These are phyloP conservation scores for Colletotrichum lindemuthianum DNA, from an alignment of 2,329 filamentous ascomycete species.

Conservation along the genomic window DNA sequence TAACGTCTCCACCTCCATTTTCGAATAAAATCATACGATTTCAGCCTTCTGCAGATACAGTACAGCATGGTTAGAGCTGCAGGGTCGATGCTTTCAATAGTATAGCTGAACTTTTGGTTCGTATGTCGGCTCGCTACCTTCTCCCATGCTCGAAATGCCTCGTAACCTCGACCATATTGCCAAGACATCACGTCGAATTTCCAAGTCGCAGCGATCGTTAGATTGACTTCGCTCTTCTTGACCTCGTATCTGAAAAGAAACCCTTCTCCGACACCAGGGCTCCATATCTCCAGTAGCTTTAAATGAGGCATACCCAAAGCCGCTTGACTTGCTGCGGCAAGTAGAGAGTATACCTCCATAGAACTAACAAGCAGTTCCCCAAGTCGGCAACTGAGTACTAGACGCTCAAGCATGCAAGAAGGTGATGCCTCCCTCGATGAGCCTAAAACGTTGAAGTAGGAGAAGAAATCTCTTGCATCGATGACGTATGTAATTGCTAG, in stretches of 20 bases:
- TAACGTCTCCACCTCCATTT: not conserved
- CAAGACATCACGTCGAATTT: constrained; percentile 4
- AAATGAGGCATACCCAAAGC: not conserved
- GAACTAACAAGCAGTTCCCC: not conserved
- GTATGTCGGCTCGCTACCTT: constrained; percentile 8
- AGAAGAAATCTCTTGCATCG: constrained; percentile 13
- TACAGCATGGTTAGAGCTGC: not conserved
- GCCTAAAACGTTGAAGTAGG: not conserved
- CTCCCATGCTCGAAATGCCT: constrained; percentile 9
- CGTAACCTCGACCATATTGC: not conserved
- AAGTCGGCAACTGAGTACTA: constrained; percentile 1
- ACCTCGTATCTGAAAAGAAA: constrained; percentile 10
- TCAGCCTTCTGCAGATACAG: not conserved
- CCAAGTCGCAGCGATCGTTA: constrained; percentile 16
- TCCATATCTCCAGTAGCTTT: constrained; percentile 12
- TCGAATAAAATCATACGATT: not conserved
- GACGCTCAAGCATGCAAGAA: not conserved
- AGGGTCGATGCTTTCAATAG: not conserved
- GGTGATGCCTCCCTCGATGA: not conserved
- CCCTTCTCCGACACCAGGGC: constrained; percentile 11
- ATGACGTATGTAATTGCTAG: constrained; percentile 3
- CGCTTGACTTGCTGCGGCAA: constrained; percentile 6
- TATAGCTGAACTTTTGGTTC: not conserved
- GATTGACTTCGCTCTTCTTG: not conserved
- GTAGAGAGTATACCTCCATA: not conserved